Evolutionary conservation across 1,284 basidiomycete species (phyloP).

Genomic region (Boletellus deceptivus): DNA sequence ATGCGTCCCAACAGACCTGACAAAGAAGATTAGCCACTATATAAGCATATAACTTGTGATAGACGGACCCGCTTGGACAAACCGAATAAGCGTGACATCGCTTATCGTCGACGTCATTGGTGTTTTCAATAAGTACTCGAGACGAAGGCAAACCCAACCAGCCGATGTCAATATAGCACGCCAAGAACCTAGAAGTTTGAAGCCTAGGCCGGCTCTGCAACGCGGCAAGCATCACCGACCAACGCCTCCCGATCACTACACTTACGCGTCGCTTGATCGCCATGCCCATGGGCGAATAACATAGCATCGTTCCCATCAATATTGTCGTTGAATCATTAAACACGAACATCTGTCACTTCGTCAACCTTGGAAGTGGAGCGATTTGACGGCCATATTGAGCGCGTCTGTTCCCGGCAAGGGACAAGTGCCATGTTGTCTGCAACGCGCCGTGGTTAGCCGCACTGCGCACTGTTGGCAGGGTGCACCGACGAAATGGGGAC

Average conservation of each 20-base stretch:
- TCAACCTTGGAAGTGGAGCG: conserved; percentile 4
- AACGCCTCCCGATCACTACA: background rate
- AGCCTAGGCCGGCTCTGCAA: conserved; percentile 5
- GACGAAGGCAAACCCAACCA: conserved; percentile 8
- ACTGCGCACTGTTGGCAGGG: conserved; percentile 8
- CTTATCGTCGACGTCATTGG: conserved; percentile 11
- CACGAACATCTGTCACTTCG: conserved; percentile 3
- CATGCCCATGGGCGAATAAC: background rate
- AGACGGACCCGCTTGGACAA: conserved; percentile 1
- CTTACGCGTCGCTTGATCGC: conserved; percentile 3
- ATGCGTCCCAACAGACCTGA: conserved; percentile 16
- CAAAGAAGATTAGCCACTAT: no score
- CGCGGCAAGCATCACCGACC: background rate
- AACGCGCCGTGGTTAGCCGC: conserved; percentile 1
- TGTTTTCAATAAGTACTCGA: conserved; percentile 5
- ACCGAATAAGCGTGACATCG: conserved; percentile 13
- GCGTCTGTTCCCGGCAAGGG: conserved; percentile 8
- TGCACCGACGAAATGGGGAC: background rate
- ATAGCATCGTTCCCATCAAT: conserved; percentile 1
- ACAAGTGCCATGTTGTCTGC: conserved; percentile 2
- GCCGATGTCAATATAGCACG: conserved; percentile 1
- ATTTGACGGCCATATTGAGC: background rate
- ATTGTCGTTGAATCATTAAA: background rate
- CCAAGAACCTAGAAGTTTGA: background rate
- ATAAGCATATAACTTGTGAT: conserved; percentile 2